Evolutionary conservation across 176 grass and related monocot species (phyloP).

Genomic region (Pontederia paniculata): DNA sequence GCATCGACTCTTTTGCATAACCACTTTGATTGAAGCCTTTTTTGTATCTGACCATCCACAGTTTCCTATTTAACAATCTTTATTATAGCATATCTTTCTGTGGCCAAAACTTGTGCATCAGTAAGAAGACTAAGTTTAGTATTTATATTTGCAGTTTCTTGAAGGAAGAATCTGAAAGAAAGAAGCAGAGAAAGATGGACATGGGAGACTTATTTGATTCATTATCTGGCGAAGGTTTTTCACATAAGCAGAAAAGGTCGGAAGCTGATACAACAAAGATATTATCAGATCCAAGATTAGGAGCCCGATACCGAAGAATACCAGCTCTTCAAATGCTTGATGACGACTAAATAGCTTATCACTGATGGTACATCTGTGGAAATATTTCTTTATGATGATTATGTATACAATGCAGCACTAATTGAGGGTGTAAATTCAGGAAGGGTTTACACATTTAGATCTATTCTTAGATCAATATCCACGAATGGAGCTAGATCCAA

Average conservation of each 20-base stretch:
- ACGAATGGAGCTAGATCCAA: too few species aligned
- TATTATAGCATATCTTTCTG: too few species aligned
- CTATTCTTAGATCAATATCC: too few species aligned
- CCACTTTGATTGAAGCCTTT: too few species aligned
- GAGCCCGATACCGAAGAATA: constrained; percentile 48
- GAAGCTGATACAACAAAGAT: constrained; percentile 23
- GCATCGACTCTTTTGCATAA: too few species aligned
- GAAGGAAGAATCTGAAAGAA: constrained; percentile 61
- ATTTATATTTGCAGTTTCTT: constrained; percentile 34
- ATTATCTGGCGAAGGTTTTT: constrained; percentile 28
- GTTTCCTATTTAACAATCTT: too few species aligned
- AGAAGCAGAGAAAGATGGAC: constrained; percentile 45
- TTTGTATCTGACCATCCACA: too few species aligned
- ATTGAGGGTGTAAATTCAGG: too few species aligned
- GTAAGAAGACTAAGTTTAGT: not conserved
- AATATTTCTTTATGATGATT: too few species aligned
- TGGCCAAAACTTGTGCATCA: too few species aligned
- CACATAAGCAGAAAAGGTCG: constrained; percentile 48
- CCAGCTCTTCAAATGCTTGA: constrained; percentile 57
- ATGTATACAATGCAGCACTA: too few species aligned
- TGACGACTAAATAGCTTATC: constrained; percentile 30
- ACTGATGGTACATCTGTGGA: not conserved
- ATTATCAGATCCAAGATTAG: constrained; percentile 15
- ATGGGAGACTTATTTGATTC: constrained; percentile 76
- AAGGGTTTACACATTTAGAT: too few species aligned